A percentile compares a stretch with the other conserved stretches of the same genome.
phyloP scores from a whole-genome alignment of 306 rosid species.

The Dalbergia cochinchinensis region DNA sequence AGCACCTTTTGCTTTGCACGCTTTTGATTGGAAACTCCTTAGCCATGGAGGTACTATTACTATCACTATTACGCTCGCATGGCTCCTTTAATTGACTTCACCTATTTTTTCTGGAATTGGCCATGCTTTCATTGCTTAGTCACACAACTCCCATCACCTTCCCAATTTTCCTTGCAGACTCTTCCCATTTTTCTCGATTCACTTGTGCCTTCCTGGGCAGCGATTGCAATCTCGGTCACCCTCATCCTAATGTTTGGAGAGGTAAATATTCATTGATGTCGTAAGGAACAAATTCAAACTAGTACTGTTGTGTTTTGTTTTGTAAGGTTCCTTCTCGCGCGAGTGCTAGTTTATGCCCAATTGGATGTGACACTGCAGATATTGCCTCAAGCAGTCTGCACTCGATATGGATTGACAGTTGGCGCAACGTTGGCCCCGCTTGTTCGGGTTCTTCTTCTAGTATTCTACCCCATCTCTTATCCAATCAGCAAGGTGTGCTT shows the following conservation, averaged over 20 bases:
- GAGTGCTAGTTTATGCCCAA: conserved; percentile 7
- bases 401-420: conserved; percentile 85
- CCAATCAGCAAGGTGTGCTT: conserved; percentile 92
- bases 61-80: not conserved
- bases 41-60: conserved; percentile 84
- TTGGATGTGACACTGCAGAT: conserved; percentile 60
- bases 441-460: conserved; percentile 81
- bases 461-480: conserved; percentile 84
- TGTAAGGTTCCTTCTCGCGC: conserved; percentile 25
- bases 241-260: conserved; percentile 94
- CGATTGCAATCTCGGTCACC: conserved; percentile 81
- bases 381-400: conserved; percentile 95
- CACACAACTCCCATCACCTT: not conserved
- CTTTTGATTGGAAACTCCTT: conserved; percentile 93
- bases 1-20: conserved; percentile 94
- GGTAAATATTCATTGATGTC: conserved; percentile 57
- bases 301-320: conserved; percentile 31
- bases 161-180: conserved; percentile 54
- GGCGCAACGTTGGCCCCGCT: conserved; percentile 94
- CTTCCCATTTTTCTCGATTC: conserved; percentile 93
- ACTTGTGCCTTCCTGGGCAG: conserved; percentile 91
- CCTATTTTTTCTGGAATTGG: not conserved
- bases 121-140: conserved; percentile 29
- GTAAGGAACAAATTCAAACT: conserved; percentile 15
- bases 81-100: conserved; percentile 8